Conservation (phyloP, 1,139 yeast genomes). For the Petasospora fabianii region DNA sequence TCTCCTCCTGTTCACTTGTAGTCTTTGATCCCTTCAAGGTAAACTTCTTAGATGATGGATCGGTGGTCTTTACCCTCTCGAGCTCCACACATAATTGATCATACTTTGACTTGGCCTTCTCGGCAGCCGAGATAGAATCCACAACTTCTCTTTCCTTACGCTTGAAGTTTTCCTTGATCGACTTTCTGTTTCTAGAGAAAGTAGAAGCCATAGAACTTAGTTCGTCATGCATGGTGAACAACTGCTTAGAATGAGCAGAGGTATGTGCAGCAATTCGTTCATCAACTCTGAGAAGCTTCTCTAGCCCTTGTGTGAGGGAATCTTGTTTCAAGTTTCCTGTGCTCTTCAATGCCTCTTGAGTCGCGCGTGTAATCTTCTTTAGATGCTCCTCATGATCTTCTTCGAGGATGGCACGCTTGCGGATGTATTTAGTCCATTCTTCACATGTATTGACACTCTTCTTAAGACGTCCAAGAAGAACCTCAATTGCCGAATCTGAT, state of each 20-base stretch:
- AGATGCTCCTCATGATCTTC: conserved; percentile 74
- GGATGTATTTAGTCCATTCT: conserved; percentile 75
- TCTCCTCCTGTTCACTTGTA: conserved; percentile 90
- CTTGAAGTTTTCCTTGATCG: conserved; percentile 75
- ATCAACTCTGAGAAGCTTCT: conserved; percentile 69
- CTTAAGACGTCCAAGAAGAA: conserved; percentile 69
- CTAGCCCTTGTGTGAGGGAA: conserved; percentile 64
- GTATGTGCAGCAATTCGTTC: conserved; percentile 74
- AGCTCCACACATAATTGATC: conserved; percentile 79
- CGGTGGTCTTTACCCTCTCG: conserved; percentile 75
- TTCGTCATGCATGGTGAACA: conserved; percentile 85
- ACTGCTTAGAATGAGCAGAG: conserved; percentile 69
- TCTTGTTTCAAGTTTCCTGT: conserved; percentile 57
- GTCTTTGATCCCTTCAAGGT: conserved; percentile 75
- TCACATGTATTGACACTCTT: conserved; percentile 79
- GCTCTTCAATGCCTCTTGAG: conserved; percentile 47
- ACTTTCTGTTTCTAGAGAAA: conserved; percentile 67
- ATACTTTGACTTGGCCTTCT: conserved; percentile 82
- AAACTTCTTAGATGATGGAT: conserved; percentile 78
- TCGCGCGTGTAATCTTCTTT: conserved; percentile 58
- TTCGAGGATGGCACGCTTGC: conserved; percentile 75
- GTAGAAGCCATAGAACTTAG: conserved; percentile 67
- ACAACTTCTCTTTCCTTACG: conserved; percentile 78
- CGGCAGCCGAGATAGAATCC: conserved; percentile 80
- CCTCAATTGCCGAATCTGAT: conserved; percentile 61